Evolutionary conservation across 352 stramenopile genomes (phyloP).

Genomic region (Phytopythium ostracodes): DNA sequence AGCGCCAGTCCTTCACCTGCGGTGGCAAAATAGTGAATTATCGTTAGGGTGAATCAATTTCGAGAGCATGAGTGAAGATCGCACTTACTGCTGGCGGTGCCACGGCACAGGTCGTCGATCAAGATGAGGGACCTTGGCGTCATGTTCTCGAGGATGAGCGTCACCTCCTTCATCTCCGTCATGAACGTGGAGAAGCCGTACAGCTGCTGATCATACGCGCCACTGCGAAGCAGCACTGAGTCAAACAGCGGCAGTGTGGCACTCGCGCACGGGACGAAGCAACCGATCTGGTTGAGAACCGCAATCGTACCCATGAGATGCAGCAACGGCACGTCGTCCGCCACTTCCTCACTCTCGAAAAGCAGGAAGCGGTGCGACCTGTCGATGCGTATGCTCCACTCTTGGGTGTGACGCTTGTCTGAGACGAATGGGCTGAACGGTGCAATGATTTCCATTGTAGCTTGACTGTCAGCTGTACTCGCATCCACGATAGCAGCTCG

Average conservation of each 20-base stretch:
- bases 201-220: slow-evolving; percentile 43
- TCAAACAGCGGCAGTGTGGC: slow-evolving; percentile 43
- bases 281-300: slow-evolving; percentile 54
- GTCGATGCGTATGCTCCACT: slow-evolving; percentile 9
- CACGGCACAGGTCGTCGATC: slow-evolving; percentile 51
- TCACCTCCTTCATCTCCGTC: slow-evolving; percentile 51
- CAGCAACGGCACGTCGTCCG: slow-evolving; percentile 7
- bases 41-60: no score
- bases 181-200: slow-evolving; percentile 49
- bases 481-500: slow-evolving; percentile 9
- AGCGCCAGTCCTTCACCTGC: slow-evolving; percentile 30
- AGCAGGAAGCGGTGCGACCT: slow-evolving; percentile 24
- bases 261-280: slow-evolving; percentile 46
- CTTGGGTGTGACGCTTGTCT: neutral
- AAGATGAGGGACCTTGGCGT: slow-evolving; percentile 34
- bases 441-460: slow-evolving; percentile 15
- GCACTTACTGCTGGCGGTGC: slow-evolving; percentile 28
- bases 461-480: neutral
- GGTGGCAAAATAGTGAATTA: neutral
- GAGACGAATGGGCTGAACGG: slow-evolving; percentile 12
- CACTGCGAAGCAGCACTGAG: slow-evolving; percentile 31
- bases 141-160: slow-evolving; percentile 26
- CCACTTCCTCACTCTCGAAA: slow-evolving; percentile 11
- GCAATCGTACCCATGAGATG: slow-evolving; percentile 25
- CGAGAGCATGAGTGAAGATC: no score